phyloP scores from a whole-genome alignment of 2,329 filamentous ascomycete species.

The Colletotrichum neosansevieriae region DNA sequence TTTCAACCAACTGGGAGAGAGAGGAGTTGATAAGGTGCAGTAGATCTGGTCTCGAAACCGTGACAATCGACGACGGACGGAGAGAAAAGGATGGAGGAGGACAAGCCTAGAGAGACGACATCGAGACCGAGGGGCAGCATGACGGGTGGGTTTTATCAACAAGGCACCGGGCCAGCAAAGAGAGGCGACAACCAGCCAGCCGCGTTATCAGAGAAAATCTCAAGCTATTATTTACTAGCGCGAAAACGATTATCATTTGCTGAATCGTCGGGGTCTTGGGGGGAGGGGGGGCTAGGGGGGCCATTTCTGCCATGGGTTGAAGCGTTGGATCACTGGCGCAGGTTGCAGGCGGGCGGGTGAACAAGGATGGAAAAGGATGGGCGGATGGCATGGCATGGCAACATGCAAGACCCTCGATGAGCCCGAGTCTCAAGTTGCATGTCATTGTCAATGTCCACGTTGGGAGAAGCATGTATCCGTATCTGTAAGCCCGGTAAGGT shows the following conservation, averaged over 20 bases:
- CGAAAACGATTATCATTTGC: slow-evolving; percentile 39
- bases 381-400: not conserved
- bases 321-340: slow-evolving; percentile 24
- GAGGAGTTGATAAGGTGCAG: not conserved
- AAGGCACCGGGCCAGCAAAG: not conserved
- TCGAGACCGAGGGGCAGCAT: slow-evolving; percentile 10
- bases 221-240: slow-evolving; percentile 39
- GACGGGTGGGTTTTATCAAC: slow-evolving; percentile 33
- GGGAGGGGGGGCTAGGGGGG: not conserved
- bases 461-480: not conserved
- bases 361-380: not conserved
- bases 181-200: slow-evolving; percentile 20
- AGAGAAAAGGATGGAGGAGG: slow-evolving; percentile 9
- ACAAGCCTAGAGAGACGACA: slow-evolving; percentile 16
- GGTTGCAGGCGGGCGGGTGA: slow-evolving; percentile 6
- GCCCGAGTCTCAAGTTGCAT: not conserved
- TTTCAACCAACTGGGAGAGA: not conserved
- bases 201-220: slow-evolving; percentile 38
- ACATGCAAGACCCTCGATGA: too few relatives aligned
- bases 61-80: slow-evolving; percentile 1
- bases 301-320: slow-evolving; percentile 4
- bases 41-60: not conserved
- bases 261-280: slow-evolving; percentile 17
- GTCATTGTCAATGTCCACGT: not conserved
- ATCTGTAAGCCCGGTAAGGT: not conserved